These are phyloP conservation scores for Chaetomium globosum DNA, from an alignment of 2,329 filamentous ascomycete species.

Conservation along the genomic window DNA sequence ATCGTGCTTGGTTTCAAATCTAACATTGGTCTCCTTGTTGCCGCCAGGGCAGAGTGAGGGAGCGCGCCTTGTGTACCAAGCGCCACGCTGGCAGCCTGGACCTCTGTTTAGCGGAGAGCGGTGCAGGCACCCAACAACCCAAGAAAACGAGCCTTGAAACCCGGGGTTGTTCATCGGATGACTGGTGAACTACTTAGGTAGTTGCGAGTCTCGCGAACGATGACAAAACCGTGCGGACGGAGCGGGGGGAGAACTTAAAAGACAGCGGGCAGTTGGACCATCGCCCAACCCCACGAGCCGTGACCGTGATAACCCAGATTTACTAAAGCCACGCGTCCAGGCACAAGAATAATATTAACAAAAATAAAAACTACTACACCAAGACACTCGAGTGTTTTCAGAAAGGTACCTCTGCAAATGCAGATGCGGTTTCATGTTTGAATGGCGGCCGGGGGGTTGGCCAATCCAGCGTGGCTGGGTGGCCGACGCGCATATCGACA, in stretches of 20 bases:
- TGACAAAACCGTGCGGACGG: background rate
- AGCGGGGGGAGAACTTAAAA: too few species aligned
- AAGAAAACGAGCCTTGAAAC: conserved; percentile 5
- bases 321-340: background rate
- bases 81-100: background rate
- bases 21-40: background rate
- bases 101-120: background rate
- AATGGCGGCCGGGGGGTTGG: background rate
- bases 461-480: conserved; percentile 23
- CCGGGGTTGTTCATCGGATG: background rate
- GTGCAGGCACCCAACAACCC: conserved; percentile 10
- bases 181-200: background rate
- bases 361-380: background rate
- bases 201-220: background rate
- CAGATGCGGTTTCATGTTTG: conserved; percentile 13
- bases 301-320: background rate
- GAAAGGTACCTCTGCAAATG: background rate
- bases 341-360: background rate
- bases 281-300: background rate
- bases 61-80: background rate
- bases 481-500: conserved; percentile 26
- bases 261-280: background rate
- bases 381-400: background rate
- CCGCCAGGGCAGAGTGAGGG: background rate
- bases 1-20: too few species aligned